Base-by-base conservation (phyloP, 305 asterid genomes). In the Salvia sclarea region DNA sequence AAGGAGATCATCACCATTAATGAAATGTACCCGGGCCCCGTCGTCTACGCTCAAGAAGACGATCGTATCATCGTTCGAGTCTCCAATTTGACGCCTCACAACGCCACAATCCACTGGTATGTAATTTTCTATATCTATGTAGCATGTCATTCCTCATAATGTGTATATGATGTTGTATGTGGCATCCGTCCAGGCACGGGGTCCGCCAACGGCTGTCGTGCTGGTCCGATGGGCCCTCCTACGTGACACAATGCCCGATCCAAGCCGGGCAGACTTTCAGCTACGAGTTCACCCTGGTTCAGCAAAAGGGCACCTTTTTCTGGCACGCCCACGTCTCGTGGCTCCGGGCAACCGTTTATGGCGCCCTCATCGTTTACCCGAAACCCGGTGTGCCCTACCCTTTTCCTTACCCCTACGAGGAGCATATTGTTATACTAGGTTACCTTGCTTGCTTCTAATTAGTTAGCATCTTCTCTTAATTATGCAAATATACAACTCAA, bases 311-410 rank as follows among this genome's bases (percentile, higher is more conserved):
- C 33, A 88, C 90, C 79, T 44, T 88, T 9, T 69, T 82, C 12
- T 87, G 95, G 95, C 95, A 87, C 33, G 92, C 90, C 43, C 95
- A 88, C 18, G 65, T 83, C 30, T 83, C 89, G 2, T 88, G 92
- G 92, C 87, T 85, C 31, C 73, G 95, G 11, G 92, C 80, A 47
- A 88, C 95, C 1, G 84, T 82, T n/a, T 25, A 88, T 66, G 95
- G 95, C 0, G 90, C 92, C 72, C 58, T 88, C 8, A 70, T 86
- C 18, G 68, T 88, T 9, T 82, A 84, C 64, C 92, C 95, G 3
- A 85, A 75, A 71, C 38, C 77, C 4, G 88, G 83, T 2, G 84
- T 78, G 14, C 84, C 88, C 0, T 88, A 88, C 75, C 95, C 95
- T 31, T 88, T 88, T 45, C 78, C 73, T 17, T 67, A 73, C 49